Evolutionary conservation across 169 alveolate species (phyloP), one percentile per base, ranked within the genome.

Genomic region (Eimeria praecox): DNA sequence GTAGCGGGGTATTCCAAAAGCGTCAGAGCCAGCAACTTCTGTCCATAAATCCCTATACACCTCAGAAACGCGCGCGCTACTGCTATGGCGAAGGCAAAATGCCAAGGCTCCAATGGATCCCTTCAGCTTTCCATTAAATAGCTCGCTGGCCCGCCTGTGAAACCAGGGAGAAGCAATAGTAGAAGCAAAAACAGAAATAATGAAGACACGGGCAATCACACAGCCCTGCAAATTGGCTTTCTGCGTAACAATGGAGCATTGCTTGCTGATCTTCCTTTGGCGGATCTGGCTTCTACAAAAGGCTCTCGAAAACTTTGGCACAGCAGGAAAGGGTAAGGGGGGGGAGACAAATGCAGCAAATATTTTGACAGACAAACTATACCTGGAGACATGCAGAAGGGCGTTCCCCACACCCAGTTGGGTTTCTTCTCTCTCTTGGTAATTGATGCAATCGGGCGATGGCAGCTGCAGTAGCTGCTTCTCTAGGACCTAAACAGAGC

Each of bases 381-480:
- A 87, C 93, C 93, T 87, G 44, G 93, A 62, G 30, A 87, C 82
- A 42, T 87, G 93, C 62, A 87, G 93, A 54, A 87, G 93, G 93
- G 93, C 93, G 38, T 38, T 87, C 18, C 93, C 93, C n/a, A 87
- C 93, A 30, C 83, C 71, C 8, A 87, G 93, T 66, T 87, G 82
- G 49, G 82, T 40, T 24, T 87, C 93, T 30, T 38, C 93, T 62
- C 93, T 87, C 66, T 87, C 93, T 27, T 56, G 20, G 62, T 3
- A 1, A 59, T 87, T 54, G 44, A 87, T 69, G 73, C 93, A 87
- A 16, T 87, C 93, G n/a, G 93, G 83, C 44, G 93, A 9, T 18
- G 93, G 93, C 52, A 87, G 93, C 82, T 87, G 93, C 93, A 87
- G 80, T 71, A 87, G 71, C 82, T 87, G 93, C 82, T 87, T 87